Evolutionary conservation across 2,329 filamentous ascomycete genomes (phyloP).

Genomic region (Diaporthe citrichinensis): DNA sequence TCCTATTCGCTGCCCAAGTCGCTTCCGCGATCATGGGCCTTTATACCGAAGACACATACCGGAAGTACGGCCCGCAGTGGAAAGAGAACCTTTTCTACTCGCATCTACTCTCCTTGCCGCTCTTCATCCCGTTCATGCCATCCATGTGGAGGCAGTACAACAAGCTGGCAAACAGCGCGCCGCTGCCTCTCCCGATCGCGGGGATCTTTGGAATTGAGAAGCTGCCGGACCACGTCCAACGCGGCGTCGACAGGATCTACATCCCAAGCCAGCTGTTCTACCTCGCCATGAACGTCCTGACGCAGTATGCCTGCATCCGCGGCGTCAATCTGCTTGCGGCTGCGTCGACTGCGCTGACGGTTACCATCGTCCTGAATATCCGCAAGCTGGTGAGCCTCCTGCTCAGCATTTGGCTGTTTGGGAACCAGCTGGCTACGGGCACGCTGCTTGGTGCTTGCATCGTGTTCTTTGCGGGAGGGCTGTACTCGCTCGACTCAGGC

Average conservation of each 20-base stretch:
- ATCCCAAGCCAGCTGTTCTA: slow-evolving; percentile 80
- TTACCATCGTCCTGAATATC: slow-evolving; percentile 96
- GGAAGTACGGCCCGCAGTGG: slow-evolving; percentile 89
- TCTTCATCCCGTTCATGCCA: slow-evolving; percentile 81
- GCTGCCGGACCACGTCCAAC: slow-evolving; percentile 56
- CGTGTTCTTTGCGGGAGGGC: slow-evolving; percentile 90
- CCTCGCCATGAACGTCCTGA: slow-evolving; percentile 83
- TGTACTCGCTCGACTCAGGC: slow-evolving; percentile 84
- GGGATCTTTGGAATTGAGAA: slow-evolving; percentile 49
- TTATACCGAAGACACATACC: slow-evolving; percentile 93
- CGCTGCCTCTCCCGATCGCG: slow-evolving; percentile 63
- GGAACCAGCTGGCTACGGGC: slow-evolving; percentile 81
- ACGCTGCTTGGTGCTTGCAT: slow-evolving; percentile 86
- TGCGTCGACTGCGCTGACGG: slow-evolving; percentile 89
- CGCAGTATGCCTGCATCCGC: slow-evolving; percentile 94
- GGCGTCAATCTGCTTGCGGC: slow-evolving; percentile 96
- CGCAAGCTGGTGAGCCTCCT: slow-evolving; percentile 93
- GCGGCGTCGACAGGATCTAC: slow-evolving; percentile 54
- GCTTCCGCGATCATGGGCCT: slow-evolving; percentile 95
- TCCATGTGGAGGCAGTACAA: slow-evolving; percentile 75
- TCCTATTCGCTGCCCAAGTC: slow-evolving; percentile 90
- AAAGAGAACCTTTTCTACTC: slow-evolving; percentile 97
- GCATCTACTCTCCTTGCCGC: slow-evolving; percentile 79
- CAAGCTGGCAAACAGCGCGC: slow-evolving; percentile 74
- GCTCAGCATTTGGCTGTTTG: slow-evolving; percentile 94